Evolutionary conservation across 1,139 yeast species (phyloP).

Genomic region (Scheffersomyces illinoinensis): DNA sequence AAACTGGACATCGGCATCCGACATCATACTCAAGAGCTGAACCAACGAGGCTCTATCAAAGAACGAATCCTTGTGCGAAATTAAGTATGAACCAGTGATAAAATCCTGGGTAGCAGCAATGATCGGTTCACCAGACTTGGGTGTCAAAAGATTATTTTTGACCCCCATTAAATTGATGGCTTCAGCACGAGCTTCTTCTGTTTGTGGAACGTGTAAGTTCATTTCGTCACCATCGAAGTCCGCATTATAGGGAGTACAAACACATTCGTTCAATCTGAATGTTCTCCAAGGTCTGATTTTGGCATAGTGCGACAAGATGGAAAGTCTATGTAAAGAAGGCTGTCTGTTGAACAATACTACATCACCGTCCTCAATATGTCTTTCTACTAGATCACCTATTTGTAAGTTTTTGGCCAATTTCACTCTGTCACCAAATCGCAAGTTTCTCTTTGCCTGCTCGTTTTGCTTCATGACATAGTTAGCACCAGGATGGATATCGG

Average conservation of each 20-base stretch:
- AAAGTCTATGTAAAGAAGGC: slow-evolving; percentile 93
- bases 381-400: slow-evolving; percentile 94
- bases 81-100: slow-evolving; percentile 91
- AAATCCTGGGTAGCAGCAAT: slow-evolving; percentile 99
- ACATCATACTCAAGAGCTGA: slow-evolving; percentile 91
- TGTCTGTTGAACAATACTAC: slow-evolving; percentile 95
- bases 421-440: slow-evolving; percentile 83
- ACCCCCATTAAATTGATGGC: slow-evolving; percentile 98
- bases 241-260: slow-evolving; percentile 98
- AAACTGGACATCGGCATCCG: slow-evolving; percentile 84
- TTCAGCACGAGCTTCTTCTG: slow-evolving; percentile 98
- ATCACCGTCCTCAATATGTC: slow-evolving; percentile 97
- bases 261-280: slow-evolving; percentile 96
- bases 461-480: slow-evolving; percentile 82
- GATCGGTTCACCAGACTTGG: slow-evolving; percentile 97
- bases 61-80: slow-evolving; percentile 91
- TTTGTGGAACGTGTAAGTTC: slow-evolving; percentile 98
- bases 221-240: slow-evolving; percentile 99
- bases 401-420: slow-evolving; percentile 75
- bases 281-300: slow-evolving; percentile 98
- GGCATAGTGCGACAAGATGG: slow-evolving; percentile 94
- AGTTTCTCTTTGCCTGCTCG: slow-evolving; percentile 83
- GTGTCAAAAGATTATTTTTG: slow-evolving; percentile 89
- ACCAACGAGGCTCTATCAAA: slow-evolving; percentile 84
- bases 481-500: slow-evolving; percentile 93